Conservation (phyloP, 31 red algal species). For the Odonthalia washingtoniensis region DNA sequence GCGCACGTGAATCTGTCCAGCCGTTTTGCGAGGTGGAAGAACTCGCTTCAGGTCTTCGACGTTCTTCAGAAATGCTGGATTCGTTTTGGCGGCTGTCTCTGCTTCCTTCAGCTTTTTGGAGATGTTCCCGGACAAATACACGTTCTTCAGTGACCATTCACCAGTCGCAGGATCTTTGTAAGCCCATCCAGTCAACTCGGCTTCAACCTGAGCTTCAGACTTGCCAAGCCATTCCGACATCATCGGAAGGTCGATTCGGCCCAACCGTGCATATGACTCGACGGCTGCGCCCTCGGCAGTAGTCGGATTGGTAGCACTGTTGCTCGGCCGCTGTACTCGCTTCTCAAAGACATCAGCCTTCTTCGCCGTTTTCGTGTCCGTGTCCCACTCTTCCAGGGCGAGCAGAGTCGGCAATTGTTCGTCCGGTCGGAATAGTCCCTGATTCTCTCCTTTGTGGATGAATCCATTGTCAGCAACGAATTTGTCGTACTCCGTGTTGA, state of each 20-base stretch:
- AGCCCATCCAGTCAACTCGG: too few species aligned
- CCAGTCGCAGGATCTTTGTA: too few species aligned
- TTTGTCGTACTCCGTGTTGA: constrained; percentile 2
- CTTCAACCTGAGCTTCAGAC: too few species aligned
- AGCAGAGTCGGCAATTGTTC: not conserved
- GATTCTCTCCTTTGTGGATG: constrained; percentile 9
- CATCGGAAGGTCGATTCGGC: too few species aligned
- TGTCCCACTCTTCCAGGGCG: constrained; percentile 12
- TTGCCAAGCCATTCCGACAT: too few species aligned
- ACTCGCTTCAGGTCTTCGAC: not conserved
- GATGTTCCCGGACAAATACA: constrained; percentile 8
- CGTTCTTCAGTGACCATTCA: not conserved
- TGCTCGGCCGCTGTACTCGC: not conserved
- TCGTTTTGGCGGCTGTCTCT: not conserved
- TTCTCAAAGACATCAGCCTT: not conserved
- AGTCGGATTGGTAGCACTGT: too few species aligned
- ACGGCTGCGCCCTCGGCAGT: too few species aligned
- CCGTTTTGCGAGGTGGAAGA: not conserved
- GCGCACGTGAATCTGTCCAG: constrained; percentile 11
- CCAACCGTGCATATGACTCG: too few species aligned
- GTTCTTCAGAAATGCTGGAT: not conserved
- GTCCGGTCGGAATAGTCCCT: too few species aligned
- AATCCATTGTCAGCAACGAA: not conserved
- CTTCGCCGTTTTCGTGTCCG: not conserved
- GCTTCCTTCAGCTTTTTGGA: constrained; percentile 14